A percentile compares a stretch with the other conserved stretches of the same genome.
These are phyloP conservation scores for Solanum chmielewskii DNA, from an alignment of 257 asterid species.

Conservation along the genomic window DNA sequence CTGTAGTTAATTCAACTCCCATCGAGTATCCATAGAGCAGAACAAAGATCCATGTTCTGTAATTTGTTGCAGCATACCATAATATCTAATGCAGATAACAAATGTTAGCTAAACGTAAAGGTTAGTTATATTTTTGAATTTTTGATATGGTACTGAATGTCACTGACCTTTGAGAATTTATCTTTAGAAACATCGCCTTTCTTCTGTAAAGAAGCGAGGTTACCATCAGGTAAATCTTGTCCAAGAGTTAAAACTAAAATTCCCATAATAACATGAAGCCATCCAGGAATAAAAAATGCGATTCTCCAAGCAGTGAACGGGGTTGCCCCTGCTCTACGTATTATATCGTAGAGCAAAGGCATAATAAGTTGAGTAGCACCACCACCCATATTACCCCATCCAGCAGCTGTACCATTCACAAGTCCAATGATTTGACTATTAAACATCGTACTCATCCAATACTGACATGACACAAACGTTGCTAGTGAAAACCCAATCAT, in stretches of 20 bases:
- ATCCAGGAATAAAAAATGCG: slow-evolving; percentile 13
- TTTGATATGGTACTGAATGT: too few relatives aligned
- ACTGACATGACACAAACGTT: slow-evolving; percentile 20
- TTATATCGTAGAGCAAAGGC: slow-evolving; percentile 14
- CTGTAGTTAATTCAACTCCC: slow-evolving; percentile 47
- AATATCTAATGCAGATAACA: background rate
- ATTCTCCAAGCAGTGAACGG: slow-evolving; percentile 23
- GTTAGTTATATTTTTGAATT: too few relatives aligned
- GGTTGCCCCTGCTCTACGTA: background rate
- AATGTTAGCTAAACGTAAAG: too few relatives aligned
- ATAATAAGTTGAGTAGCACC: slow-evolving; percentile 18
- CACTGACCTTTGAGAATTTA: slow-evolving; percentile 8
- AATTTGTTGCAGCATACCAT: slow-evolving; percentile 31
- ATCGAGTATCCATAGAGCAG: slow-evolving; percentile 45
- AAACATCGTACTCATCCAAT: slow-evolving; percentile 2
- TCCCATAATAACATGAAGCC: slow-evolving; percentile 12
- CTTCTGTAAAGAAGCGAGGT: slow-evolving; percentile 12
- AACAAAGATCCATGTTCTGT: slow-evolving; percentile 52
- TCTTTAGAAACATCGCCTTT: background rate
- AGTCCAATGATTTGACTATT: slow-evolving; percentile 12
- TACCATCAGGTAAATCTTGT: slow-evolving; percentile 22
- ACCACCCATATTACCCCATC: slow-evolving; percentile 25
- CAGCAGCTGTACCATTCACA: slow-evolving; percentile 15
- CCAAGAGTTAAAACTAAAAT: slow-evolving; percentile 10
- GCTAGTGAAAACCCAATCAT: slow-evolving; percentile 22